Evolutionary conservation across 1,284 basidiomycete genomes (phyloP), one percentile per base, ranked within the genome.

Genomic region (Dichomitus squalens): DNA sequence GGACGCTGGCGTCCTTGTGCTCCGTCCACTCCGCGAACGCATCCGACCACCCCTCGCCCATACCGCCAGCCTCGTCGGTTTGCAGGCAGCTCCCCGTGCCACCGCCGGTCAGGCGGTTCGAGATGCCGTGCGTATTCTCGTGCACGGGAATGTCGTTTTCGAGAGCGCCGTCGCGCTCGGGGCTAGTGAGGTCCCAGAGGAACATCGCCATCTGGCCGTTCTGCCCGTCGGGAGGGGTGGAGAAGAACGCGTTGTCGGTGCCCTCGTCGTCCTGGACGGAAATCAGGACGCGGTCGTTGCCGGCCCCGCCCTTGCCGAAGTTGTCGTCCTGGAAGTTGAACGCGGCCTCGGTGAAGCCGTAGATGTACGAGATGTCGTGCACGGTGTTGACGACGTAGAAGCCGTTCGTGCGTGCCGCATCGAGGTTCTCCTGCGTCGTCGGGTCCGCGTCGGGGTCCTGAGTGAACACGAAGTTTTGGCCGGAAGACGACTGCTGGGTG

Each of bases 41-140:
- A 65, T 83, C 81, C 8, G 77, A 79, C 81, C 80, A 83, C 60
- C 78, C 82, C 70, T 84, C 82, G 20, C 80, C 81, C 66, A 84
- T 71, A 1, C 81, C 82, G 18, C 73, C 73, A 16, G 80, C 69
- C 61, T 83, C 82, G 7, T 68, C 70, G 1, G 78, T 79, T 61
- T 81, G 79, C 21, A 83, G 67, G 64, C 82, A 83, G 4, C 52
- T 52, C 14, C 73, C 81, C 12, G 80, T 82, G 4, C 80, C 82
- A 12, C 81, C 80, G 20, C 81, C 80, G 23, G 79, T 81, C 72
- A 83, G 67, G 12, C 80, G 74, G 65, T 80, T 80, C 27, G 78
- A 79, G 57, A 81, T 73, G 1, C 81, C 81, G 59, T 83, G 81
- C 2, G 79, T 79, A 46, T 75, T 73, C 62, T 82, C 80, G 63